Base-by-base conservation (phyloP, 345 rosid species). In the Dipteronia sinensis region DNA sequence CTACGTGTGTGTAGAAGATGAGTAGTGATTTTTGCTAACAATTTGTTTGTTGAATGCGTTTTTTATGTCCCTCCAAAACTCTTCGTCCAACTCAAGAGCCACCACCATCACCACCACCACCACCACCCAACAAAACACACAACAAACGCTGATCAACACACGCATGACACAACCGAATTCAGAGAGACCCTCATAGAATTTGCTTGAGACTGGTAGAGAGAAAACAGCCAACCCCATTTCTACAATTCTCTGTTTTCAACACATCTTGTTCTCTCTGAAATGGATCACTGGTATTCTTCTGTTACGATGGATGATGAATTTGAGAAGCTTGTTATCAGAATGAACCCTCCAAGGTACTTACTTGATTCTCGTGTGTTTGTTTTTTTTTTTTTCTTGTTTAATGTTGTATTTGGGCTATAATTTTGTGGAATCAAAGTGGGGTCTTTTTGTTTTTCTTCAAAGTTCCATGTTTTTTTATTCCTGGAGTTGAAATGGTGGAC, bases 331-430 rank as follows among this genome's bases (percentile, higher is more conserved):
- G 87, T 88, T 7, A 85, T 86, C 77, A 87, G 95, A 51, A 89
- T 92, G 90, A 92, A 92, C 84, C 97, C 95, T 27, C 97, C 97
- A 19, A 88, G 94, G 97, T 92, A 65, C 40, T 65, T 53, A 42
- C 42, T 67, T 27, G 27, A 27, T 27, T 27, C 27, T 27, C 1
- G 27, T 27, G 27, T 27, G 27, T 27, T 27, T 27, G 27, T 42
- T 42, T 7, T 42, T 42, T 42, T 6, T 42, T 42, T 73, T 8
- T 11, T 27, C 10, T 61, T 46, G 53, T 6, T 29, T 25, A 44
- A 20, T 72, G 20, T 20, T 6, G 49, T 4, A 47, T 69, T 75
- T 64, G 46, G 77, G 10, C 69, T 59, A 16, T 56, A 47, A 23
- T 73, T 75, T 40, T 20, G 59, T 69, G 47, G 65, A 40, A 65